Base-by-base conservation (phyloP, 2,329 filamentous ascomycete species). In the Pestalotiopsis sp. region DNA sequence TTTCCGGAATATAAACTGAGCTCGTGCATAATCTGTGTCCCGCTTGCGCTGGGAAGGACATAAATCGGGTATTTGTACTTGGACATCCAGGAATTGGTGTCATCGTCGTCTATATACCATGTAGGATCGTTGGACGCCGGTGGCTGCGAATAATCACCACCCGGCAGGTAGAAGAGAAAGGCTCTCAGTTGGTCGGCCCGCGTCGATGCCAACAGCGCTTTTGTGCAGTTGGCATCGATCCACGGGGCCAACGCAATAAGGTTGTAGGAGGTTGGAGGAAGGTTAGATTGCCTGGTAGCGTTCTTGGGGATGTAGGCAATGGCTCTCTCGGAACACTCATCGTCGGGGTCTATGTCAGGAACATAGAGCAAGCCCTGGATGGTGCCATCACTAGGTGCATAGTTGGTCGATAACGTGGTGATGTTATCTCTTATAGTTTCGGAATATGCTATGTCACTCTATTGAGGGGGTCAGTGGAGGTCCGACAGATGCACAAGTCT, bases 181-280 rank as follows among this genome's bases (percentile, higher is more conserved):
- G 83, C 90, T 57, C 89, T 86, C 11, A 91, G 84, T 27, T 88
- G 86, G 72, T 91, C 88, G 67, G 80, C 75, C 39, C 84, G 82
- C n/a, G 88, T 86, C 23, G 88, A 85, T 20, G 85, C 81, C 61
- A 98, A 85, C 77, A 94, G 97, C 59, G 91, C 87, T 67, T 86
- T 81, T 13, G 93, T 92, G 77, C 95, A 99, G 31, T 89, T 83
- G 7, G 86, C 82, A 70, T 87, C 92, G 74, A 94, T 89, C 95
- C 95, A 98, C 36, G 95, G 95, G 27, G 93, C 95, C 66, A 98
- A 82, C 36, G 92, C 95, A 73, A 98, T 89, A 65, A 94, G 84
- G 67, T 91, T 90, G 78, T 93, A 94, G 72, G 92, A 89, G 63
- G 86, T 86, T 0, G 85, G 83, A 0, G 90, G 90, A 0, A 98